Evolutionary conservation across 352 stramenopile genomes (phyloP).

Genomic region (Phytophthora parvispora): DNA sequence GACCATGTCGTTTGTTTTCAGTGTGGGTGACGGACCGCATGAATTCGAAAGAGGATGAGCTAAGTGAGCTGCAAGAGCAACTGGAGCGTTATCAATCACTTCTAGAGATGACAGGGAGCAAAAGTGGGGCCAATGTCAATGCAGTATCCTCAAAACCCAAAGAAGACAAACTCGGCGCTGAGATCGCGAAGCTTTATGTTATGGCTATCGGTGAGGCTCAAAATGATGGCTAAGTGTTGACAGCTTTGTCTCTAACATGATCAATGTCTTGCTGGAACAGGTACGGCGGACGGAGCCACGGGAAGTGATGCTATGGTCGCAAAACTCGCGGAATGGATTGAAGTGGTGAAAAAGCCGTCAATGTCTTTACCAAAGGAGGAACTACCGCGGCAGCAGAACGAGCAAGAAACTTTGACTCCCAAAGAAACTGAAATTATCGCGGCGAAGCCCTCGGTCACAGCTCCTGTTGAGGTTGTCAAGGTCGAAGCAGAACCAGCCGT

Average conservation of each 20-base stretch:
- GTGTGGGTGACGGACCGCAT: slow-evolving; percentile 91
- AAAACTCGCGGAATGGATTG: slow-evolving; percentile 44
- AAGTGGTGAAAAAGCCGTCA: slow-evolving; percentile 19
- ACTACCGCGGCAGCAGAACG: background rate
- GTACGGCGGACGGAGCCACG: slow-evolving; percentile 9
- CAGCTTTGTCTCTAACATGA: slow-evolving; percentile 8
- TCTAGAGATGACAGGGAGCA: slow-evolving; percentile 63
- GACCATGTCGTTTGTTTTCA: slow-evolving; percentile 27
- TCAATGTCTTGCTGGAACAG: slow-evolving; percentile 8
- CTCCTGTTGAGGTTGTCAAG: background rate
- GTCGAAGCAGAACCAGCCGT: slow-evolving; percentile 7
- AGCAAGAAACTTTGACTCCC: background rate
- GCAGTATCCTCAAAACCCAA: slow-evolving; percentile 11
- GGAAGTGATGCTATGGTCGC: slow-evolving; percentile 31
- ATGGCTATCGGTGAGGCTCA: slow-evolving; percentile 43
- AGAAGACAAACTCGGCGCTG: slow-evolving; percentile 29
- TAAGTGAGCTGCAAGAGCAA: slow-evolving; percentile 88
- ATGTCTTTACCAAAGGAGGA: background rate
- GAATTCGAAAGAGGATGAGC: slow-evolving; percentile 91
- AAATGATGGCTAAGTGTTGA: background rate
- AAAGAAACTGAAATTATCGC: background rate
- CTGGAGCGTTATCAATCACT: slow-evolving; percentile 87
- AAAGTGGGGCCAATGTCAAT: slow-evolving; percentile 3
- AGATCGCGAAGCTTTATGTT: slow-evolving; percentile 51
- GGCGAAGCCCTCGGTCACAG: background rate